Evolutionary conservation across 176 grass and related monocot genomes (phyloP).

Genomic region (Paspalum notatum): DNA sequence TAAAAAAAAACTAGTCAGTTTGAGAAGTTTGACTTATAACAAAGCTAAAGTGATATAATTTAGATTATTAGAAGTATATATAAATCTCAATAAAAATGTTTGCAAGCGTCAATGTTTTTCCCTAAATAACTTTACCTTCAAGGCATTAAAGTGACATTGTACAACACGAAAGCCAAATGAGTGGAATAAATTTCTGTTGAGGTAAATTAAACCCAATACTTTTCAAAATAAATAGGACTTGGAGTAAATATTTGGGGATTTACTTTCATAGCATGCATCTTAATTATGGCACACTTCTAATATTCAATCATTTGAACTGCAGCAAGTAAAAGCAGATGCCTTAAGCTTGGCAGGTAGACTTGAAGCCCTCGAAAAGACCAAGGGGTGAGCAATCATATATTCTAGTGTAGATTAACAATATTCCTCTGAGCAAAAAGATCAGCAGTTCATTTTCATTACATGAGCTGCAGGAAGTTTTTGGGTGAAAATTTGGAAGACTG

Average conservation of each 20-base stretch:
- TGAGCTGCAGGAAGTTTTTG: slow-evolving; percentile 53
- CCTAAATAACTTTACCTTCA: background rate
- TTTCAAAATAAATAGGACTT: slow-evolving; percentile 6
- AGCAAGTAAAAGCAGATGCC: slow-evolving; percentile 62
- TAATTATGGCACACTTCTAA: slow-evolving; percentile 20
- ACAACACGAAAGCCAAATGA: background rate
- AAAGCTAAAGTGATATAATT: no score
- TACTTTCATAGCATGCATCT: slow-evolving; percentile 3
- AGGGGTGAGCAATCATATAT: slow-evolving; percentile 39
- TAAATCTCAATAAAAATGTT: background rate
- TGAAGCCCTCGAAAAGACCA: slow-evolving; percentile 61
- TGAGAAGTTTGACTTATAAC: no score
- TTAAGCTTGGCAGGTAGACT: slow-evolving; percentile 56
- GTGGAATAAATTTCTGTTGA: background rate
- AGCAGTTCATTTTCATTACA: background rate
- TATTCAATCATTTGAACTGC: slow-evolving; percentile 33
- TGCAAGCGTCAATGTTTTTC: slow-evolving; percentile 1
- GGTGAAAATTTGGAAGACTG: slow-evolving; percentile 65
- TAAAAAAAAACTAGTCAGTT: no score
- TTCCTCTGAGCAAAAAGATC: background rate
- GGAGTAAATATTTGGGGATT: background rate
- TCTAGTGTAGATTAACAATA: background rate
- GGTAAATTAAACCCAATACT: background rate
- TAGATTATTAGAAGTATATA: no score
- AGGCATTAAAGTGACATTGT: background rate